These are phyloP conservation scores for Yueomyces sinensis DNA, from an alignment of 805 yeast species.

Conservation along the genomic window DNA sequence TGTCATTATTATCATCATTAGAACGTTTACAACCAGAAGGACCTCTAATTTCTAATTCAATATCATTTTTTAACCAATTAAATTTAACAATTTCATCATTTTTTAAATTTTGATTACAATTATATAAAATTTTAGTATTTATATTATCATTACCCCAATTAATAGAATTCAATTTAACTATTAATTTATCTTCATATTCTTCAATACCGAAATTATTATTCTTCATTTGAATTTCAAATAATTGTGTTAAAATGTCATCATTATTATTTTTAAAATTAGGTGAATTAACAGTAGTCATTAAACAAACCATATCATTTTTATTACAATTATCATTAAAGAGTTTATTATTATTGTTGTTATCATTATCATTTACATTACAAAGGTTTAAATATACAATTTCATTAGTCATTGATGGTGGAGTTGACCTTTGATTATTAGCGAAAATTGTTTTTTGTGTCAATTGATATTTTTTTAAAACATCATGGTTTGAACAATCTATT, in stretches of 20 bases:
- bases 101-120: constrained; percentile 31
- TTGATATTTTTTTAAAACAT: constrained; percentile 13
- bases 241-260: constrained; percentile 36
- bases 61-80: constrained; percentile 15
- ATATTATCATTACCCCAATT: constrained; percentile 58
- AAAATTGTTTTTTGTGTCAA: constrained; percentile 19
- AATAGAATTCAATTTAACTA: constrained; percentile 35
- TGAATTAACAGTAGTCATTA: constrained; percentile 41
- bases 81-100: constrained; percentile 16
- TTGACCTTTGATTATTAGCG: constrained; percentile 30
- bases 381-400: constrained; percentile 60
- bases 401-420: constrained; percentile 69
- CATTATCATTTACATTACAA: constrained; percentile 33
- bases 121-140: constrained; percentile 33
- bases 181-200: constrained; percentile 23
- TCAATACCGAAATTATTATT: constrained; percentile 17
- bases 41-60: constrained; percentile 25
- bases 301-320: constrained; percentile 65
- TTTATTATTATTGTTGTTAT: constrained; percentile 17
- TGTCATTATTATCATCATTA: constrained; percentile 9
- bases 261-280: constrained; percentile 29
- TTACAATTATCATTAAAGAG: too few species aligned
- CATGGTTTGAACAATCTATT: constrained; percentile 13
- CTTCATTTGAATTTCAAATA: constrained; percentile 41
- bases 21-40: constrained; percentile 32